Evolutionary conservation across 495 filamentous ascomycete genomes (phyloP).

Genomic region (Amorphotheca resinae): DNA sequence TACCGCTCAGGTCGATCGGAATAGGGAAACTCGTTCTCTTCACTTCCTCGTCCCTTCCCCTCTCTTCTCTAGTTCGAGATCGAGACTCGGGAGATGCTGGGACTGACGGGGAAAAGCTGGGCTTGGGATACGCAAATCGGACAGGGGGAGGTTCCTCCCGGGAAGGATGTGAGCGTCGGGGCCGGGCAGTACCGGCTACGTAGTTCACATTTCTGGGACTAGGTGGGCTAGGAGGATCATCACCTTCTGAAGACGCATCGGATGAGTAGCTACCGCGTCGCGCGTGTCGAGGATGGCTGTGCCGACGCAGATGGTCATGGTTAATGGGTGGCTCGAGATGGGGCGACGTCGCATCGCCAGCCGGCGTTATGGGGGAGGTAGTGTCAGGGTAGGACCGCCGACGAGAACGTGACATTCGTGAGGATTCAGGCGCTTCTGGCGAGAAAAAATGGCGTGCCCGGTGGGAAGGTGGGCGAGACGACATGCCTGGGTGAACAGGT

Average conservation of each 20-base stretch:
- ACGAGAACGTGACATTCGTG: not conserved
- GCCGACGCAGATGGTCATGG: slow-evolving; percentile 5
- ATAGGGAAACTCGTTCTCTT: slow-evolving; percentile 12
- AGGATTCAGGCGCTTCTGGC: slow-evolving; percentile 9
- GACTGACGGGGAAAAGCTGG: not conserved
- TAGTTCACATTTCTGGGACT: not conserved
- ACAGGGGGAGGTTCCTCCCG: not conserved
- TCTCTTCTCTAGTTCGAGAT: not conserved
- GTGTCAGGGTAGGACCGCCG: slow-evolving; percentile 11
- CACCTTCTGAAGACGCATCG: slow-evolving; percentile 2
- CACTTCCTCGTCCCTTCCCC: slow-evolving; percentile 2
- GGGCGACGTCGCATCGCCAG: not conserved
- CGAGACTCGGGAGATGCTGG: not conserved
- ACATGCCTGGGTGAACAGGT: slow-evolving; percentile 10
- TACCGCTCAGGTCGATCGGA: slow-evolving; percentile 13
- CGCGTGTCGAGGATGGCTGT: slow-evolving; percentile 13
- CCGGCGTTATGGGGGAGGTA: not conserved
- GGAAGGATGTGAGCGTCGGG: not conserved
- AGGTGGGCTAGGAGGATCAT: not conserved
- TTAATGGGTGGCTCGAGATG: not conserved
- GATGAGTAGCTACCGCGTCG: slow-evolving; percentile 5
- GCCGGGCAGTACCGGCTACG: not conserved
- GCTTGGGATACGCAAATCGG: not conserved
- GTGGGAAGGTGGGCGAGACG: slow-evolving; percentile 9
- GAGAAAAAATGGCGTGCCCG: slow-evolving; percentile 17